Conservation (phyloP, 441 rosid species). For the Erodium chrysanthum region DNA sequence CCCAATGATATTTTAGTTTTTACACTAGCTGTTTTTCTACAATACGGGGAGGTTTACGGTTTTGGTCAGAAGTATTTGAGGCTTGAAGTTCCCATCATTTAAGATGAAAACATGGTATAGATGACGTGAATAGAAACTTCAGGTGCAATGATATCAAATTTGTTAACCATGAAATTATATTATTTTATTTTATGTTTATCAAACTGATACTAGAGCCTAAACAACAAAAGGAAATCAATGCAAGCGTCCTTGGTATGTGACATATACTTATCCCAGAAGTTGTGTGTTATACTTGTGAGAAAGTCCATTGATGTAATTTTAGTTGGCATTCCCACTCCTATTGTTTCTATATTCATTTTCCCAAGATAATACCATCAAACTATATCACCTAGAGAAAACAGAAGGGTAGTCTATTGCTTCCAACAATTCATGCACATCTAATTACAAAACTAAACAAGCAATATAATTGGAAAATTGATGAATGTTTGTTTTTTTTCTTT, state of each 20-base stretch:
- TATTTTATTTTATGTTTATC: background rate
- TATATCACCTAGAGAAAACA: background rate
- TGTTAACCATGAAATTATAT: background rate
- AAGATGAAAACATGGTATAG: background rate
- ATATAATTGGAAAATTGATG: no score
- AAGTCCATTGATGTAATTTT: background rate
- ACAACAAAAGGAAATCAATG: background rate
- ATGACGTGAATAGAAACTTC: background rate
- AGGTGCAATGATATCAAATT: background rate
- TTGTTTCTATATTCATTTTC: background rate
- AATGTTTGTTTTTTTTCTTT: no score
- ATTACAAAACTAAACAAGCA: no score
- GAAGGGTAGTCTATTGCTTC: no score
- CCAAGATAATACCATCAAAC: background rate
- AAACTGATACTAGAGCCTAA: background rate
- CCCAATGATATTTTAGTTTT: background rate
- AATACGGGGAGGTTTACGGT: background rate
- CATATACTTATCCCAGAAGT: background rate
- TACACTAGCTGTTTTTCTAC: background rate
- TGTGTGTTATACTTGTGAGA: background rate
- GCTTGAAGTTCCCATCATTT: background rate
- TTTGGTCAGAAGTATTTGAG: constrained; percentile 1
- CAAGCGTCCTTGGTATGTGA: background rate
- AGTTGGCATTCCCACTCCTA: background rate
- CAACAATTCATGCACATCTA: no score